These are phyloP conservation scores for Lepiota brunneoincarnata DNA, from an alignment of 768 basidiomycete species.

Conservation along the genomic window DNA sequence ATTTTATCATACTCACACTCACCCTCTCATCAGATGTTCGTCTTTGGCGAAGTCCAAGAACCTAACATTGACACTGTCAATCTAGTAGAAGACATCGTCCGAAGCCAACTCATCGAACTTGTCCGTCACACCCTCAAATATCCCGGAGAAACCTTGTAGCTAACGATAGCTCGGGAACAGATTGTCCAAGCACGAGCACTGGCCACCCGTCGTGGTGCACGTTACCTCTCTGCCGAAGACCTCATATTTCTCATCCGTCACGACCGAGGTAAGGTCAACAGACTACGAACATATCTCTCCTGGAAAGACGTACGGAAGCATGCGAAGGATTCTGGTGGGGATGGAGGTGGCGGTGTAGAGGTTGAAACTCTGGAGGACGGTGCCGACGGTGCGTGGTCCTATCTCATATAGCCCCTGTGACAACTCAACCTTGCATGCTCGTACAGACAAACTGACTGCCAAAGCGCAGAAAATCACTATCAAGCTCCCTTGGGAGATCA, in stretches of 20 bases:
- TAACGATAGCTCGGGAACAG: slow-evolving; percentile 32
- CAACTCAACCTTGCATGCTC: not conserved
- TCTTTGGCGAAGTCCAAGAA: slow-evolving; percentile 94
- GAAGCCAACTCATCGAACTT: slow-evolving; percentile 87
- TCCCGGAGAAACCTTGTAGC: not conserved
- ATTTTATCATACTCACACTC: not conserved
- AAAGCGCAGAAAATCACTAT: slow-evolving; percentile 94
- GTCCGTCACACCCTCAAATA: slow-evolving; percentile 35
- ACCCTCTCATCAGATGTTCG: slow-evolving; percentile 72
- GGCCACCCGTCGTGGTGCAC: slow-evolving; percentile 78
- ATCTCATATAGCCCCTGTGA: not conserved
- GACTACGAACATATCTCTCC: slow-evolving; percentile 87
- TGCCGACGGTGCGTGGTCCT: slow-evolving; percentile 58
- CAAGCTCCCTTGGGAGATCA: slow-evolving; percentile 95
- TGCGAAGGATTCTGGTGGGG: slow-evolving; percentile 86
- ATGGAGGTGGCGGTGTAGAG: slow-evolving; percentile 76
- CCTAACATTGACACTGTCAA: slow-evolving; percentile 85
- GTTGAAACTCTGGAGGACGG: slow-evolving; percentile 84
- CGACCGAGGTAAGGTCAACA: slow-evolving; percentile 91
- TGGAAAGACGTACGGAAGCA: slow-evolving; percentile 98
- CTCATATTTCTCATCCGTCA: slow-evolving; percentile 95
- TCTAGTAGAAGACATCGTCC: slow-evolving; percentile 93
- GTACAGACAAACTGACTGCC: slow-evolving; percentile 69
- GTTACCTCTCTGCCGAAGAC: slow-evolving; percentile 89
- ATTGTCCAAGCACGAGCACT: slow-evolving; percentile 87